Percentiles rank a stretch among this genome's conserved stretches.
Conservation (phyloP, 306 rosid species). For the Corylus heterophylla region DNA sequence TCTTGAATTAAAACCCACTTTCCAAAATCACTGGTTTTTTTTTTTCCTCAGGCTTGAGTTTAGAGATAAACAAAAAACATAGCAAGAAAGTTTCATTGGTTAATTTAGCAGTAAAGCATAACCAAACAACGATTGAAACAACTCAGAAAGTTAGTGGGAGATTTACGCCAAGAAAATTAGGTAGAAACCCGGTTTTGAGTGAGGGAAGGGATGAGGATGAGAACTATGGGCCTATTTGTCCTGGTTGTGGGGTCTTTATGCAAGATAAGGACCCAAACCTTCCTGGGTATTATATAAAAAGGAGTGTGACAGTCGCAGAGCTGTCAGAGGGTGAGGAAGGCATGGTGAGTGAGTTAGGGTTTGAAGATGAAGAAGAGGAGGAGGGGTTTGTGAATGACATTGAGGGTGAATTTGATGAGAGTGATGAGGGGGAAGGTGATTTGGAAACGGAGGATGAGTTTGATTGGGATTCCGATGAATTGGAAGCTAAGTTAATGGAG, state of each 20-base stretch:
- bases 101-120: slow-evolving; percentile 42
- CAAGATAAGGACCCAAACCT: slow-evolving; percentile 71
- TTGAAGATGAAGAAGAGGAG: slow-evolving; percentile 9
- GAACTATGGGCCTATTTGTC: slow-evolving; percentile 67
- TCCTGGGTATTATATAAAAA: slow-evolving; percentile 69
- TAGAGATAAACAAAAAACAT: slow-evolving; percentile 23
- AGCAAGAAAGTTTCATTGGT: slow-evolving; percentile 30
- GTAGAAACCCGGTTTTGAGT: slow-evolving; percentile 58
- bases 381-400: slow-evolving; percentile 31
- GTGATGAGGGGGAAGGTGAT: slow-evolving; percentile 34
- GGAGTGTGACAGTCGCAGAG: slow-evolving; percentile 36
- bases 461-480: slow-evolving; percentile 80
- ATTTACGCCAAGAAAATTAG: slow-evolving; percentile 30
- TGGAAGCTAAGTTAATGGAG: slow-evolving; percentile 61
- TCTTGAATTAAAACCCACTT: slow-evolving; percentile 6
- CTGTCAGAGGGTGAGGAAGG: slow-evolving; percentile 37
- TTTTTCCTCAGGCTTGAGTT: slow-evolving; percentile 29
- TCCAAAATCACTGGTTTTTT: slow-evolving; percentile 8
- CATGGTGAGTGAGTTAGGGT: slow-evolving; percentile 26
- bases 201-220: slow-evolving; percentile 96
- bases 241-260: slow-evolving; percentile 97
- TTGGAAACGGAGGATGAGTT: slow-evolving; percentile 39
- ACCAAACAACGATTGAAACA: slow-evolving; percentile 27
- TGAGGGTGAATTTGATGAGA: slow-evolving; percentile 33
- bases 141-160: slow-evolving; percentile 33